These are phyloP conservation scores for Solanum lignicaule DNA, from an alignment of 257 asterid genomes.

Conservation along the genomic window DNA sequence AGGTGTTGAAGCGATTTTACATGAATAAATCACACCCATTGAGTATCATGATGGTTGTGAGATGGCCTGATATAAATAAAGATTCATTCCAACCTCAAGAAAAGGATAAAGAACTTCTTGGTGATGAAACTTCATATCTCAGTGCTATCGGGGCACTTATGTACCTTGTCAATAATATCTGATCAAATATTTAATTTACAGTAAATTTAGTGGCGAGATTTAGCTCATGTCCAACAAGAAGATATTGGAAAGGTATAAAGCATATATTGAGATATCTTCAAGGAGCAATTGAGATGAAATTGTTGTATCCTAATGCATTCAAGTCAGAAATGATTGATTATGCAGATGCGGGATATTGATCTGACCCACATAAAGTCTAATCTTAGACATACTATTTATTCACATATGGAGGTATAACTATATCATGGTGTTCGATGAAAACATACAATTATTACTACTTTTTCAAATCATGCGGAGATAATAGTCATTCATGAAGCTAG, in stretches of 20 bases:
- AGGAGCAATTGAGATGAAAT: too few species aligned
- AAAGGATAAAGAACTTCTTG: neutral
- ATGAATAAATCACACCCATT: neutral
- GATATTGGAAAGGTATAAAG: neutral
- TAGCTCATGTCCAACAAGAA: too few species aligned
- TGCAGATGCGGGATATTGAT: neutral
- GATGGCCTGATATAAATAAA: too few species aligned
- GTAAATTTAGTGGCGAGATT: neutral
- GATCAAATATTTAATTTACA: too few species aligned
- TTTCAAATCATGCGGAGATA: neutral
- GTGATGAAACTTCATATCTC: neutral
- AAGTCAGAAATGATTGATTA: neutral
- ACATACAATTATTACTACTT: neutral
- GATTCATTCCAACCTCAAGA: neutral
- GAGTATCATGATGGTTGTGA: neutral
- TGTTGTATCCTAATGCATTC: neutral
- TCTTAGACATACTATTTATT: too few species aligned
- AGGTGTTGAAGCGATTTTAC: neutral
- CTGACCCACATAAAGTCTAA: neutral
- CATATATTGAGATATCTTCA: neutral
- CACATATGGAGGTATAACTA: neutral
- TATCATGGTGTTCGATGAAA: neutral
- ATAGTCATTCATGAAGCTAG: neutral
- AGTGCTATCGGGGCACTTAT: neutral
- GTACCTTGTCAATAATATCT: neutral